phyloP scores from a whole-genome alignment of 495 filamentous ascomycete species.

The Corynascus novoguineensis region DNA sequence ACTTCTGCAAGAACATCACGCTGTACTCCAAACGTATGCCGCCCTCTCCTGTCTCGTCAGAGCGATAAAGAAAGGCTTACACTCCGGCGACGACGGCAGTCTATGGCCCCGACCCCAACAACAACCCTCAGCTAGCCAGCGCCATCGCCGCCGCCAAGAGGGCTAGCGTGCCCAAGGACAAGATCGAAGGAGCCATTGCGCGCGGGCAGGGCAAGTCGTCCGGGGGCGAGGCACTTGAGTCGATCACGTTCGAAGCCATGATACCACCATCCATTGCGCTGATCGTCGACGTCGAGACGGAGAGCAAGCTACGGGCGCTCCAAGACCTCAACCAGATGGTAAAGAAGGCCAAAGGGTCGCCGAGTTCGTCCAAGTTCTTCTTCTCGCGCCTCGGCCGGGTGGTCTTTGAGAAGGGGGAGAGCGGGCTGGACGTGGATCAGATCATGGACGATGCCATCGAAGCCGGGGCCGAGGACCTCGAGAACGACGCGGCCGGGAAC shows the following conservation, averaged over 20 bases:
- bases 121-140: conserved; percentile 67
- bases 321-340: conserved; percentile 63
- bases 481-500: conserved; percentile 61
- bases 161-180: conserved; percentile 73
- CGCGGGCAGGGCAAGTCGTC: conserved; percentile 78
- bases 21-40: conserved; percentile 47
- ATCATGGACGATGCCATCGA: conserved; percentile 82
- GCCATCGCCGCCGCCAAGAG: conserved; percentile 78
- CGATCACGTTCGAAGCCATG: conserved; percentile 74
- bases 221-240: conserved; percentile 66
- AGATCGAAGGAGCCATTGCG: conserved; percentile 77
- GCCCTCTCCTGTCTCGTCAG: not conserved
- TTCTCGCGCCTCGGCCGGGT: conserved; percentile 75
- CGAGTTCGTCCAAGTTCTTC: conserved; percentile 71
- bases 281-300: conserved; percentile 71
- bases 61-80: conserved; percentile 16
- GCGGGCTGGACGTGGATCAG: conserved; percentile 57
- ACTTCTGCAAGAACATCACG: conserved; percentile 48
- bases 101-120: conserved; percentile 61
- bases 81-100: conserved; percentile 27
- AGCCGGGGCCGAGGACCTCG: conserved; percentile 75
- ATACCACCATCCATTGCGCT: conserved; percentile 70
- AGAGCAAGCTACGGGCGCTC: conserved; percentile 66
- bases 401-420: conserved; percentile 55
- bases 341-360: conserved; percentile 61